A percentile compares a stretch with the other conserved stretches of the same genome.
Evolutionary conservation across 768 basidiomycete species (phyloP).

Genomic region (Mycena galopus): DNA sequence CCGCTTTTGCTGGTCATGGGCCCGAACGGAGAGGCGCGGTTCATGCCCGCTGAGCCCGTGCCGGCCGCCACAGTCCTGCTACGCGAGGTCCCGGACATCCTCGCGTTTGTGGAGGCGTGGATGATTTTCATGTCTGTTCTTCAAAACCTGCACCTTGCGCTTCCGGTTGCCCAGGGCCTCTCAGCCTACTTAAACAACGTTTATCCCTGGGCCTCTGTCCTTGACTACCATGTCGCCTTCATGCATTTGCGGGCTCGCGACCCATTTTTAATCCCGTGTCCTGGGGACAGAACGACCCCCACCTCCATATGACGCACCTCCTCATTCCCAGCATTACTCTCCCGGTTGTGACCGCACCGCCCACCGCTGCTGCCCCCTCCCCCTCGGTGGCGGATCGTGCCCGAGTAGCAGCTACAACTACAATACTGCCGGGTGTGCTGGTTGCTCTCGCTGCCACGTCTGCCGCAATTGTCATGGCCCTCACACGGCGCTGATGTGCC

Average conservation of each 20-base stretch:
- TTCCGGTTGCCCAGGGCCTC: slow-evolving; percentile 2
- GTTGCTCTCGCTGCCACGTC: no score
- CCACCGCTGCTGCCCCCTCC: not conserved
- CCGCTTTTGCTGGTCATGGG: slow-evolving; percentile 1
- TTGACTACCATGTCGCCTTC: not conserved
- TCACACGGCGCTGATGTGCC: no score
- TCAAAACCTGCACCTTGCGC: not conserved
- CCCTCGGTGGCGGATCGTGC: not conserved
- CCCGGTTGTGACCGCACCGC: not conserved
- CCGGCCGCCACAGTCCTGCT: not conserved
- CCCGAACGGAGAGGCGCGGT: not conserved
- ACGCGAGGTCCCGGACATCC: slow-evolving; percentile 13
- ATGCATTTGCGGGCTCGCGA: no score
- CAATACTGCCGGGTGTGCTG: no score
- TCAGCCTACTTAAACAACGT: not conserved
- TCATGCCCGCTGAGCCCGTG: not conserved
- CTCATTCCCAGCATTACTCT: not conserved
- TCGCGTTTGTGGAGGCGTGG: slow-evolving; percentile 2
- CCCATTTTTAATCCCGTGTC: no score
- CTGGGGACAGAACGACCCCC: no score
- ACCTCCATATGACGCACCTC: no score
- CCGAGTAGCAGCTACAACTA: no score
- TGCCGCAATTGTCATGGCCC: no score
- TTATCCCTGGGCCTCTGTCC: slow-evolving; percentile 1
- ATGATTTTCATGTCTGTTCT: slow-evolving; percentile 4